Evolutionary conservation across 257 asterid species (phyloP), one percentile per base, ranked within the genome.

Genomic region (Solanum corneliomulleri): DNA sequence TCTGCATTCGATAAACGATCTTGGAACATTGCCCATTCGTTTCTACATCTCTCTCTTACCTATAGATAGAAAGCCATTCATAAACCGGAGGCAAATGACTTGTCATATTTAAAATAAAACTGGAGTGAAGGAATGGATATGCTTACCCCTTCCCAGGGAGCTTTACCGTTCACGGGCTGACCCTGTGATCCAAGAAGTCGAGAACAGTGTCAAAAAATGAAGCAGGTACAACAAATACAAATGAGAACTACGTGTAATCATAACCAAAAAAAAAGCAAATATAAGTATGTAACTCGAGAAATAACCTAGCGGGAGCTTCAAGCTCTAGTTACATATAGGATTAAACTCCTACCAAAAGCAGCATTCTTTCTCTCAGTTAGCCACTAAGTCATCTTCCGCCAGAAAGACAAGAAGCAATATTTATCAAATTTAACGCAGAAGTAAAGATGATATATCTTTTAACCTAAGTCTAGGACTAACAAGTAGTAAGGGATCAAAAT

Each of bases 111-210:
- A 14, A 47, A 47, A 85, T 35, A 27, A 35, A 39, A 66, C 25
- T 44, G 62, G 49, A 27, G 37, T 9, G 41, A 49, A 2, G 56
- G 42, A 70, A 14, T 76, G 84, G 84, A 90, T 87, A 75, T 76
- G 88, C 98, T 83, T 95, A 95, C 99, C 97, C 98, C 99, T 91
- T 95, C 91, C 99, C 99, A 93, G 13, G 99, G 98, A 88, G 99
- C 92, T 91, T 90, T 93, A 13, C 99, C 99, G 18, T 92, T 90
- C 71, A 94, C 98, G 0, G 98, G 41, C 80, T 93, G 91, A 58
- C 99, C 99, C 99, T 97, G 95, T 84, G 88, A 39, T 89, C 29
- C 42, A 80, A 27, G 60, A 80, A 80, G 27, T 16, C 6, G 58
- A 49, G 85, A 80, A 47, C 68, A 29, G 66, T 5, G 29, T 80